These are phyloP conservation scores for Leucaena leucocephala DNA, from an alignment of 306 rosid species.

Conservation along the genomic window DNA sequence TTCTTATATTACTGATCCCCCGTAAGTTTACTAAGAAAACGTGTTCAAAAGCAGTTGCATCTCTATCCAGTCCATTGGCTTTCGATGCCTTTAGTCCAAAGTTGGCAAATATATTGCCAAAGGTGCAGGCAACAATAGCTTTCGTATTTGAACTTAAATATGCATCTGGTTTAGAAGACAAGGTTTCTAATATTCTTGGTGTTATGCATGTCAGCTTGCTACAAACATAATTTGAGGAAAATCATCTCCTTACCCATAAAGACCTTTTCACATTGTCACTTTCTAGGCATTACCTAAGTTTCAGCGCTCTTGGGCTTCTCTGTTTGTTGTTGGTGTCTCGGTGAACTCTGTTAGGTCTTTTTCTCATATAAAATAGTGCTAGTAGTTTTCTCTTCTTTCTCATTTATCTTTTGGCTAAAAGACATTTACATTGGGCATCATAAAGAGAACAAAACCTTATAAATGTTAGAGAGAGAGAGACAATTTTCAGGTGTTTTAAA, in stretches of 20 bases:
- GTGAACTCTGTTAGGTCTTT: not conserved
- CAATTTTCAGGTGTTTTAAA: not conserved
- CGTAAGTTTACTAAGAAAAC: constrained; percentile 22
- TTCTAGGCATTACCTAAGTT: not conserved
- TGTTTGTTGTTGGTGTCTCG: not conserved
- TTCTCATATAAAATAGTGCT: not conserved
- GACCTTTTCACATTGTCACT: not conserved
- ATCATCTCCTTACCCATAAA: not conserved
- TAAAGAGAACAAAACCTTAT: constrained; percentile 13
- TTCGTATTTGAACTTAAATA: constrained; percentile 8
- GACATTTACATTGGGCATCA: constrained; percentile 10
- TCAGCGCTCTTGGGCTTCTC: constrained; percentile 18
- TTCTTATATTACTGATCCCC: constrained; percentile 22
- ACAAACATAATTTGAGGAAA: constrained; percentile 1
- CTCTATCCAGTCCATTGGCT: constrained; percentile 19
- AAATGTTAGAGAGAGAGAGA: not conserved
- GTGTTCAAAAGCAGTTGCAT: constrained; percentile 12
- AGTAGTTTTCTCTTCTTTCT: constrained; percentile 9
- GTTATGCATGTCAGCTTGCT: constrained; percentile 16
- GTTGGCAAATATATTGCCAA: constrained; percentile 9
- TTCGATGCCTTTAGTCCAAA: constrained; percentile 15
- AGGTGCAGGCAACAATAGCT: constrained; percentile 3
- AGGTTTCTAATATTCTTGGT: not conserved
- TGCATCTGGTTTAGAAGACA: constrained; percentile 4
- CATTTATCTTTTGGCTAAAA: constrained; percentile 6